These are phyloP conservation scores for Acanthamoeba healyi DNA, from an alignment of 208 protist genomes.

Conservation along the genomic window DNA sequence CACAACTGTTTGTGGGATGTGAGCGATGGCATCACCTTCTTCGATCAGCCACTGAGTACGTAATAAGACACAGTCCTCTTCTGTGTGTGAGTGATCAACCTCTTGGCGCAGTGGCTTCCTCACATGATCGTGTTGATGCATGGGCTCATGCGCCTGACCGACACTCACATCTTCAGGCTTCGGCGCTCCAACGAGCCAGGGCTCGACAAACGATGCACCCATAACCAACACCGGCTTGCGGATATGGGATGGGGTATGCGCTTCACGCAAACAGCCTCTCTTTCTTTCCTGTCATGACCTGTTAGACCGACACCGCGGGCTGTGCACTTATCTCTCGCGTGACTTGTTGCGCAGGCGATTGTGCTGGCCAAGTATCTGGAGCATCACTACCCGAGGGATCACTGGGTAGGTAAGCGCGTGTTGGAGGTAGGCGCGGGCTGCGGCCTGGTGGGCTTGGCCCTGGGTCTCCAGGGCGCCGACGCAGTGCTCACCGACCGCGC, in stretches of 20 bases:
- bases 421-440: constrained; percentile 63
- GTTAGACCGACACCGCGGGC: too few species aligned
- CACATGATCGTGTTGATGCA: too few species aligned
- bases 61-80: too few species aligned
- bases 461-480: constrained; percentile 61
- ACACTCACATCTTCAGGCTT: background rate
- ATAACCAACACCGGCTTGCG: constrained; percentile 30
- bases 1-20: constrained; percentile 11
- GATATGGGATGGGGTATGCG: constrained; percentile 5
- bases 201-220: background rate
- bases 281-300: background rate
- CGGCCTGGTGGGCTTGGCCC: constrained; percentile 62
- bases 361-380: constrained; percentile 72
- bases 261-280: background rate
- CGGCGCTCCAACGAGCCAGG: background rate
- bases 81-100: too few species aligned
- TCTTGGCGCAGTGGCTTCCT: too few species aligned
- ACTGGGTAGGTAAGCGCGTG: constrained; percentile 52
- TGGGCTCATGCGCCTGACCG: too few species aligned
- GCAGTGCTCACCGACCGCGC: constrained; percentile 10
- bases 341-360: background rate
- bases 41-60: background rate
- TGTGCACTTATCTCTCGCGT: too few species aligned
- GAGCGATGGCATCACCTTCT: constrained; percentile 28
- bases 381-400: background rate